These are phyloP conservation scores for Cladorrhinum samala DNA, from an alignment of 495 filamentous ascomycete species.

Conservation along the genomic window DNA sequence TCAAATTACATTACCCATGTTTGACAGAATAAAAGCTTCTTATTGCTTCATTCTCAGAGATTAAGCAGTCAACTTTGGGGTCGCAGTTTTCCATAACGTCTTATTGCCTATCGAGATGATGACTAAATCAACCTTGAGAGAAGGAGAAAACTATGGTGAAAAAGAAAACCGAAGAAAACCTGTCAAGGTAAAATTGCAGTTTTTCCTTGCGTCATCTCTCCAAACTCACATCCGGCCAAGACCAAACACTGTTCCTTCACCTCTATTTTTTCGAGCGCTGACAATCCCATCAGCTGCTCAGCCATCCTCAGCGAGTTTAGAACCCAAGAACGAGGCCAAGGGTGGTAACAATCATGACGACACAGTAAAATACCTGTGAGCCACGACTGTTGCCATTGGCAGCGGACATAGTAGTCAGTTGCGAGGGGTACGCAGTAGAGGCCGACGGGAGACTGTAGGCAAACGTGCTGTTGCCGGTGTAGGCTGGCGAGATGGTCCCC, in stretches of 20 bases:
- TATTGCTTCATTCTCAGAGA: too few relatives aligned
- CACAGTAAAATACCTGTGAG: not conserved
- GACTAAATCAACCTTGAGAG: not conserved
- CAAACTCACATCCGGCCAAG: not conserved
- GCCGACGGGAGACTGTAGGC: constrained; percentile 2
- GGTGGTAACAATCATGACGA: not conserved
- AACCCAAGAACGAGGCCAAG: not conserved
- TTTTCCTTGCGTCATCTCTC: not conserved
- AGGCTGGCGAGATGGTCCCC: not conserved
- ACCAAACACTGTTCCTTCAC: not conserved
- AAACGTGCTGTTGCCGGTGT: constrained; percentile 3
- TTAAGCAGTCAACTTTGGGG: too few relatives aligned
- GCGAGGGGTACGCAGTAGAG: not conserved
- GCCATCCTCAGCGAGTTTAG: not conserved
- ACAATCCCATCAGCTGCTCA: not conserved
- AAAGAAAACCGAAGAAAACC: not conserved
- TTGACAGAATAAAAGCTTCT: too few relatives aligned
- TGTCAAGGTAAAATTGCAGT: too few relatives aligned
- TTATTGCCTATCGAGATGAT: not conserved
- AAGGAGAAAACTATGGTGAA: not conserved
- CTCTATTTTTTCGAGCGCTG: not conserved
- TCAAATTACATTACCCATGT: too few relatives aligned
- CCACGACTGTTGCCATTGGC: not conserved
- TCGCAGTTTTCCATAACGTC: not conserved
- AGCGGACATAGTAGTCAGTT: not conserved